phyloP scores from a whole-genome alignment of 441 rosid genomes.

The Jatropha podagrica region DNA sequence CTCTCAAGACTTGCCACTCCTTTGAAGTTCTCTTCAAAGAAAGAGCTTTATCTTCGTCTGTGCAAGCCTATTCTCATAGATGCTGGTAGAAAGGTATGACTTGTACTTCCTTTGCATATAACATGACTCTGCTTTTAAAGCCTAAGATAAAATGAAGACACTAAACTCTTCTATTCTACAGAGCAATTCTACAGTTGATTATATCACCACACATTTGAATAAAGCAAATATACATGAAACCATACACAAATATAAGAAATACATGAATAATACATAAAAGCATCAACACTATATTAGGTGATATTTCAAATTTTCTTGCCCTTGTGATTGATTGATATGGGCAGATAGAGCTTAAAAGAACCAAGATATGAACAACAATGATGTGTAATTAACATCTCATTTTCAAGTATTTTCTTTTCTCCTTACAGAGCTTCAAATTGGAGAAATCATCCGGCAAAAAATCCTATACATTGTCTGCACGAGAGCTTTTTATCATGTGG shows the following conservation, averaged over 20 bases:
- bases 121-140: background rate
- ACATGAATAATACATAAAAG: background rate
- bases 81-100: constrained; percentile 45
- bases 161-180: too few relatives aligned
- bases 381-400: background rate
- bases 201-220: background rate
- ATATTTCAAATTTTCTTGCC: background rate
- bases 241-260: background rate
- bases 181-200: too few relatives aligned
- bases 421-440: constrained; percentile 49
- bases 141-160: background rate
- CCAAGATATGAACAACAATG: background rate
- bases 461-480: constrained; percentile 48
- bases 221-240: background rate
- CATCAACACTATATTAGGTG: background rate
- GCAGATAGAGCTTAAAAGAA: background rate
- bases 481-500: constrained; percentile 41
- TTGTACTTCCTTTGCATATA: background rate
- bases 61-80: constrained; percentile 42
- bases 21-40: constrained; percentile 15
- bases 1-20: constrained; percentile 13
- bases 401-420: background rate
- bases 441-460: constrained; percentile 45
- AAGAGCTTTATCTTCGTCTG: constrained; percentile 16
- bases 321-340: background rate